Percentiles rank a stretch among this genome's conserved stretches.
These are phyloP conservation scores for Aspergillus hancockii DNA, from an alignment of 495 filamentous ascomycete genomes.

Conservation along the genomic window DNA sequence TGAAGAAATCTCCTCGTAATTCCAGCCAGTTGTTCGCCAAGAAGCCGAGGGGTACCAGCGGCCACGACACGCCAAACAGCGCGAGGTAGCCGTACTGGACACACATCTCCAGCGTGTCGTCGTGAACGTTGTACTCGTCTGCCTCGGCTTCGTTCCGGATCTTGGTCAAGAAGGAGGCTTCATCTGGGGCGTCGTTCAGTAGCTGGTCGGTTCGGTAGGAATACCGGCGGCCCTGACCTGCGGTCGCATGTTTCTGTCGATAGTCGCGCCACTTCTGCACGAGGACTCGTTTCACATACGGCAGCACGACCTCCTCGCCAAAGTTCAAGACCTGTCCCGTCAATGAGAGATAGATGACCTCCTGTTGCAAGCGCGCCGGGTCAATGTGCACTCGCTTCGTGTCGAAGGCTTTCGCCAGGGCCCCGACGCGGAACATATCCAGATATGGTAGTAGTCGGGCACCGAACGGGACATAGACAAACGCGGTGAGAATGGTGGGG, in stretches of 20 bases:
- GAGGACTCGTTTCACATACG: constrained; percentile 69
- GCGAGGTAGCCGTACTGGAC: constrained; percentile 71
- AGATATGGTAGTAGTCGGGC: constrained; percentile 79
- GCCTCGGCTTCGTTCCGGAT: constrained; percentile 82
- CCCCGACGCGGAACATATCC: constrained; percentile 64
- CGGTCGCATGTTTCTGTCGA: constrained; percentile 19
- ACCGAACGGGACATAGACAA: constrained; percentile 94
- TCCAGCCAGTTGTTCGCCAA: constrained; percentile 95
- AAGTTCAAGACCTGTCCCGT: constrained; percentile 90
- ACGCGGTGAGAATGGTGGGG: constrained; percentile 87
- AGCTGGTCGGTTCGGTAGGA: constrained; percentile 33
- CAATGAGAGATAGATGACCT: constrained; percentile 93
- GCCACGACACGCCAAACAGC: constrained; percentile 91
- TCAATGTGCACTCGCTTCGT: constrained; percentile 68
- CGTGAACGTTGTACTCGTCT: constrained; percentile 75
- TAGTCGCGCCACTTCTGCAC: constrained; percentile 44
- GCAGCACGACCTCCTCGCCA: constrained; percentile 81
- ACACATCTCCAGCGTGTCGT: constrained; percentile 48
- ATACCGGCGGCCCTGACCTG: constrained; percentile 22
- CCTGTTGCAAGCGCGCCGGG: constrained; percentile 75
- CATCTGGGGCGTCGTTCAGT: constrained; percentile 61
- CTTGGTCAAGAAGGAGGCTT: constrained; percentile 71
- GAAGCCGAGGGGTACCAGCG: constrained; percentile 82
- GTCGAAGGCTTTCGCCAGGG: constrained; percentile 25
- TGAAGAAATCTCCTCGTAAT: constrained; percentile 86